Percentiles rank a stretch among this genome's conserved stretches.
Evolutionary conservation across 2,329 filamentous ascomycete genomes (phyloP).

Genomic region (Trichoderma atroviride): DNA sequence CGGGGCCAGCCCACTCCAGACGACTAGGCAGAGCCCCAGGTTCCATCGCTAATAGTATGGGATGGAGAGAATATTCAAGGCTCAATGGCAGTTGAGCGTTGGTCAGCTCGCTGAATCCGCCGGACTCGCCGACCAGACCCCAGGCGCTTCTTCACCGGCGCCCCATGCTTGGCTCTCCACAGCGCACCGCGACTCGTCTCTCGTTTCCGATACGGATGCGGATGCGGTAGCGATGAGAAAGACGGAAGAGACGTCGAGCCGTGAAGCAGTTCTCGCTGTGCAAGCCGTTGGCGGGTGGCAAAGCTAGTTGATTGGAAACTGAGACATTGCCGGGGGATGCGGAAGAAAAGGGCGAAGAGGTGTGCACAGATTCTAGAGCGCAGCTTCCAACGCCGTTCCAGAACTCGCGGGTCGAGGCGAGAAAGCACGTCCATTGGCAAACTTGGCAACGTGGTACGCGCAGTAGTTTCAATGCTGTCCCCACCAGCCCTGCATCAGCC

Average conservation of each 20-base stretch:
- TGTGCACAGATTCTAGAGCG: background rate
- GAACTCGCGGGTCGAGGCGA: slow-evolving; percentile 23
- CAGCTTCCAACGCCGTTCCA: slow-evolving; percentile 27
- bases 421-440: background rate
- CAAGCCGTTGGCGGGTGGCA: slow-evolving; percentile 13
- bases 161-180: slow-evolving; percentile 10
- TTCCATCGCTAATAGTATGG: background rate
- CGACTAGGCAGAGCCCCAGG: background rate
- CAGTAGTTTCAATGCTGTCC: slow-evolving; percentile 22
- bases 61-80: too few relatives aligned
- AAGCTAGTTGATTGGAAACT: background rate
- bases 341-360: background rate
- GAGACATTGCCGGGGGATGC: background rate
- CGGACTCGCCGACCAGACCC: slow-evolving; percentile 18
- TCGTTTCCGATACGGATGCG: background rate
- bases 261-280: background rate
- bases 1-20: background rate
- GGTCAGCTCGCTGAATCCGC: slow-evolving; percentile 21
- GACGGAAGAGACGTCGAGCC: background rate
- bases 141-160: slow-evolving; percentile 2
- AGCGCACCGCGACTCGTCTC: background rate
- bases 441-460: slow-evolving; percentile 26
- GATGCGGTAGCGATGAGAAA: background rate
- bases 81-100: slow-evolving; percentile 9
- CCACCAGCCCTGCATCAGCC: slow-evolving; percentile 12